Evolutionary conservation across 306 rosid genomes (phyloP).

Genomic region (Adenanthera pavonina): DNA sequence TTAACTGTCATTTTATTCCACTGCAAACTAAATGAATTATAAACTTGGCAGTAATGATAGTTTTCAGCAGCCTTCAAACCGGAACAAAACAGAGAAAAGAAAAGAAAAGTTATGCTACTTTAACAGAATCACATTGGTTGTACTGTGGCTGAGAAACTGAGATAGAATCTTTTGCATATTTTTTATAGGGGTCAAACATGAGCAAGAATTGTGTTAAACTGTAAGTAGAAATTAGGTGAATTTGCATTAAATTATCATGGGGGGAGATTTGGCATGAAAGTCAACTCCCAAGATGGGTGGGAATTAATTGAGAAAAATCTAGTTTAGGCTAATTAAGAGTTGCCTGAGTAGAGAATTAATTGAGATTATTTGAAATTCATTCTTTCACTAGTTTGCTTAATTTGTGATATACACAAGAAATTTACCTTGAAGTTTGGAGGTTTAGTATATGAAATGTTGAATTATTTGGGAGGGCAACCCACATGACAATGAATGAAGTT

Average conservation of each 20-base stretch:
- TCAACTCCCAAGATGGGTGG: background rate
- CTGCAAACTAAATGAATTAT: too few species aligned
- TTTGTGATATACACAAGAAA: background rate
- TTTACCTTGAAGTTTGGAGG: background rate
- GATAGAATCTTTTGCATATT: background rate
- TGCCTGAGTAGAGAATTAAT: background rate
- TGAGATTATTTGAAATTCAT: background rate
- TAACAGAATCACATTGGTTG: background rate
- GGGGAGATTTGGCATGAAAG: background rate
- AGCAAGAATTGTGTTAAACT: background rate
- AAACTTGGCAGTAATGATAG: too few species aligned
- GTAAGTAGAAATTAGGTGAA: background rate
- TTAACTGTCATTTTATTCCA: too few species aligned
- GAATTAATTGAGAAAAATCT: background rate
- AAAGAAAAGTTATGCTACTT: background rate
- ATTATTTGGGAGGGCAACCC: background rate
- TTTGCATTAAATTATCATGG: background rate
- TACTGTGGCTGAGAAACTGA: background rate
- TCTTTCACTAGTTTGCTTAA: background rate
- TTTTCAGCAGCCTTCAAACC: background rate
- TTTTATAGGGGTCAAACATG: background rate
- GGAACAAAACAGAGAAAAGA: background rate
- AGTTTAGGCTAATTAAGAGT: background rate
- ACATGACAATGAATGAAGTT: background rate
- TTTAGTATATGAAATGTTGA: background rate